Conservation (phyloP, 2,329 filamentous ascomycete species). For the Fusarium decemcellulare region DNA sequence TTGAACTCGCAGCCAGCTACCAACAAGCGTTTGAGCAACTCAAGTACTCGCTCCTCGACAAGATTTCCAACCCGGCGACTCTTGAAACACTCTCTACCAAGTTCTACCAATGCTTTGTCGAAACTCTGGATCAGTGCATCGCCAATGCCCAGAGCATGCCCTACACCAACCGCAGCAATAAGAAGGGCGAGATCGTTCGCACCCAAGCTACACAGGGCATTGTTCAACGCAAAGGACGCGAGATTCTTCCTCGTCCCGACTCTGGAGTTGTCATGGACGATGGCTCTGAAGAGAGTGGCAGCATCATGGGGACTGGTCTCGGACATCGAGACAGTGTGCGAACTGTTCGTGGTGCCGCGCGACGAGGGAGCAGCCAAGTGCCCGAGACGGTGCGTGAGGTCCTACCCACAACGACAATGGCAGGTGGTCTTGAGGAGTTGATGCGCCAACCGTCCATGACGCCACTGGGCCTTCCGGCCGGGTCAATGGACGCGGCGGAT, state of each 20-base stretch:
- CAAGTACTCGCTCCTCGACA: slow-evolving; percentile 52
- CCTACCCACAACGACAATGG: slow-evolving; percentile 22
- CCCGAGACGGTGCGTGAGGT: slow-evolving; percentile 42
- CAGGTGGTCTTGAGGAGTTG: slow-evolving; percentile 37
- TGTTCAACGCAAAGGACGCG: slow-evolving; percentile 43
- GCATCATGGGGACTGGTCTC: slow-evolving; percentile 41
- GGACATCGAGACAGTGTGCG: slow-evolving; percentile 50
- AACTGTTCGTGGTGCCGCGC: slow-evolving; percentile 42
- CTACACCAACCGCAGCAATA: slow-evolving; percentile 59
- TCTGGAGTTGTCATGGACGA: slow-evolving; percentile 58
- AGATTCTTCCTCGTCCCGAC: slow-evolving; percentile 51
- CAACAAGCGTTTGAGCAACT: slow-evolving; percentile 52
- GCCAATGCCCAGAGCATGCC: slow-evolving; percentile 53
- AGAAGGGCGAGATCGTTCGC: slow-evolving; percentile 51
- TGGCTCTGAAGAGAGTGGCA: slow-evolving; percentile 55
- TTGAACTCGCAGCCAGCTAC: slow-evolving; percentile 54
- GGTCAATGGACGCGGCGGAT: slow-evolving; percentile 33
- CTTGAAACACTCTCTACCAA: slow-evolving; percentile 56
- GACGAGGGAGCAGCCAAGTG: slow-evolving; percentile 44
- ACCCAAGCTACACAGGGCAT: slow-evolving; percentile 34
- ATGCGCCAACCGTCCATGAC: slow-evolving; percentile 42
- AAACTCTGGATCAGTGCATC: slow-evolving; percentile 56
- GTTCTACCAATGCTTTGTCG: slow-evolving; percentile 58
- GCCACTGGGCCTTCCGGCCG: slow-evolving; percentile 17
- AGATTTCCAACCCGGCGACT: slow-evolving; percentile 55